Percentiles rank a stretch among this genome's conserved stretches.
Evolutionary conservation across 2,329 filamentous ascomycete species (phyloP).

Genomic region (Pyricularia sp.): DNA sequence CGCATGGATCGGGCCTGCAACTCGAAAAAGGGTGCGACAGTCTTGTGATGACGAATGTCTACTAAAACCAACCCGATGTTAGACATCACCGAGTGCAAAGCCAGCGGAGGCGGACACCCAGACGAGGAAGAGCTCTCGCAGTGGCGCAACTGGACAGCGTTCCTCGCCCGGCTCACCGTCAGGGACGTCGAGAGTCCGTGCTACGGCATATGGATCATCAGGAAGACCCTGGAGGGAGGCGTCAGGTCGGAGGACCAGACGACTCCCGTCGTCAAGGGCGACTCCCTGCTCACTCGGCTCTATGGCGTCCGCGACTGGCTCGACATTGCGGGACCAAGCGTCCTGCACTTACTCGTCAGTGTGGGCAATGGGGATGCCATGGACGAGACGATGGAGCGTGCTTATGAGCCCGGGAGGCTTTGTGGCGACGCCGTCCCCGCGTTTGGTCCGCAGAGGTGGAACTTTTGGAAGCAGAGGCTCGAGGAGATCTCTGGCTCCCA

Average conservation of each 20-base stretch:
- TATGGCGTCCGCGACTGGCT: not conserved
- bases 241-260: not conserved
- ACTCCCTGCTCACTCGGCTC: not conserved
- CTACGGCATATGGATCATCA: not conserved
- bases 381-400: not conserved
- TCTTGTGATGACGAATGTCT: not conserved
- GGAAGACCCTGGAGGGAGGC: not conserved
- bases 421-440: not conserved
- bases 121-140: not conserved
- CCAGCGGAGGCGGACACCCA: not conserved
- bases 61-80: not conserved
- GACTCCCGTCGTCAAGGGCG: not conserved
- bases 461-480: not conserved
- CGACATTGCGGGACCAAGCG: not conserved
- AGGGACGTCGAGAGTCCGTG: not conserved
- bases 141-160: not conserved
- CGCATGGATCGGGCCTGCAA: not conserved
- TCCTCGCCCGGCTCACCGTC: not conserved
- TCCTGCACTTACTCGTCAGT: not conserved
- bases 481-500: not conserved
- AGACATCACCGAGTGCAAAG: not conserved
- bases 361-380: no score
- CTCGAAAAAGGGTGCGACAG: not conserved
- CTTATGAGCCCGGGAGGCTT: not conserved
- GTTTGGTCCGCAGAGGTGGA: not conserved